Conservation (phyloP, 768 basidiomycete species). For the Chalciporus chontae region DNA sequence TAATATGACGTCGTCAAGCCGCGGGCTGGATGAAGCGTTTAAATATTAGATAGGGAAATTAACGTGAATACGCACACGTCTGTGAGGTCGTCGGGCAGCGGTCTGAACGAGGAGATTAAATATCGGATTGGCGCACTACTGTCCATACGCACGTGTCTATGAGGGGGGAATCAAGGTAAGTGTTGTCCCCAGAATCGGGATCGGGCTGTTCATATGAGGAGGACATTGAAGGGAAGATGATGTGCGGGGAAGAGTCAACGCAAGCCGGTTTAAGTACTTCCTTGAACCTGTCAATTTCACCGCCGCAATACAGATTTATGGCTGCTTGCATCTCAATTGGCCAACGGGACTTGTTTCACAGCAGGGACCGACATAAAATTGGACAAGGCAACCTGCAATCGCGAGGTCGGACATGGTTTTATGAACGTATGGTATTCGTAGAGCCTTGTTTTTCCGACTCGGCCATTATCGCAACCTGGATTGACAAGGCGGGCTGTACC, state of each 20-base stretch:
- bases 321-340: neutral
- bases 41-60: neutral
- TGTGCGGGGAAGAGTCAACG: neutral
- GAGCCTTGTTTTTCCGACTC: too few relatives aligned
- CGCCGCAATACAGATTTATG: neutral
- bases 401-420: too few relatives aligned
- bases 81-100: neutral
- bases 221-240: neutral
- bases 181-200: neutral
- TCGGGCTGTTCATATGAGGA: neutral
- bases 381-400: too few relatives aligned
- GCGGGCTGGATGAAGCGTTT: neutral
- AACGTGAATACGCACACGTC: too few relatives aligned
- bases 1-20: neutral
- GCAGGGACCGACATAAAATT: neutral
- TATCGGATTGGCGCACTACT: neutral
- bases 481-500: too few relatives aligned
- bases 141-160: neutral
- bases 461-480: too few relatives aligned
- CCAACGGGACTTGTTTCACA: neutral
- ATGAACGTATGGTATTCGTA: too few relatives aligned
- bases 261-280: neutral
- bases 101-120: neutral
- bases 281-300: neutral
- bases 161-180: neutral